A percentile compares a stretch with the other conserved stretches of the same genome.
Conservation (phyloP, 495 filamentous ascomycete genomes). For the Aspergillus egyptiacus region DNA sequence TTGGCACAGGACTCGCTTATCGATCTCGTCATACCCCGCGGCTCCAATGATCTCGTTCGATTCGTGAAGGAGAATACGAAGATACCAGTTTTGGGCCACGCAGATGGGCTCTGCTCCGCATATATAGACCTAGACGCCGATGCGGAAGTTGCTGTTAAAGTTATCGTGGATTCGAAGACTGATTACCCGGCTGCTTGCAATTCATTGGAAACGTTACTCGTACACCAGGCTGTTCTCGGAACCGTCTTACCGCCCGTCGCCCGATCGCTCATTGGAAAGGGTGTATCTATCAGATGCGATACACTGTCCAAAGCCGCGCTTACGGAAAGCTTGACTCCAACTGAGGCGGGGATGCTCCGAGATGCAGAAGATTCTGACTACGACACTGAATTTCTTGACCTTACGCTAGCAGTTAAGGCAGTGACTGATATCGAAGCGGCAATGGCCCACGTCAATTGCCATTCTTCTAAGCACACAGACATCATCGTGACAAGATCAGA, state of each 20-base stretch:
- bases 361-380: constrained; percentile 65
- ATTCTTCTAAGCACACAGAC: constrained; percentile 95
- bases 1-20: constrained; percentile 79
- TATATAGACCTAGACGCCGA: constrained; percentile 83
- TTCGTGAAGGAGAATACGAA: constrained; percentile 85
- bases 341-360: constrained; percentile 47
- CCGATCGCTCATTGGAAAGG: constrained; percentile 61
- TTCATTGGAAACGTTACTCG: constrained; percentile 78
- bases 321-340: constrained; percentile 24
- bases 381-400: constrained; percentile 82
- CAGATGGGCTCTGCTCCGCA: constrained; percentile 86
- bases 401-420: constrained; percentile 78
- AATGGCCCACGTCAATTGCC: constrained; percentile 80
- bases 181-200: constrained; percentile 98
- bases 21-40: constrained; percentile 91
- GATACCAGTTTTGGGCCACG: constrained; percentile 94
- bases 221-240: constrained; percentile 64
- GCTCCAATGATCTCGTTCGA: constrained; percentile 87
- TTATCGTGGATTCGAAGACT: constrained; percentile 87
- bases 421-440: constrained; percentile 62
- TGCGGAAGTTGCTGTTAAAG: constrained; percentile 60
- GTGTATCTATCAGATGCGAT: constrained; percentile 85
- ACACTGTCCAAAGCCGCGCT: constrained; percentile 56
- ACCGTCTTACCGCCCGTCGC: constrained; percentile 69
- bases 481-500: constrained; percentile 69